These are phyloP conservation scores for Rossbeevera mucosa DNA, from an alignment of 768 basidiomycete genomes.

Conservation along the genomic window DNA sequence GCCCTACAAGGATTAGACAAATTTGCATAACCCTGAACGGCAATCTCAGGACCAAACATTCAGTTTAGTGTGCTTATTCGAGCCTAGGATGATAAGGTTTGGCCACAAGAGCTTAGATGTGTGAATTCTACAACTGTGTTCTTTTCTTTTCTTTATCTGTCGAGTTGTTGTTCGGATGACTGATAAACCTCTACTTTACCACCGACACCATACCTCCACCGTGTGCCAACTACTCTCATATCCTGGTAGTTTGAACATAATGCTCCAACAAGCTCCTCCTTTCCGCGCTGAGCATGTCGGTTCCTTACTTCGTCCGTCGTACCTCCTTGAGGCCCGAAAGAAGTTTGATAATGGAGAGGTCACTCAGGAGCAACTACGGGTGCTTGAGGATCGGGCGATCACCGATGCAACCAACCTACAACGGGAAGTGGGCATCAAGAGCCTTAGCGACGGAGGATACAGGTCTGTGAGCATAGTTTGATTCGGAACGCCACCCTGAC, in stretches of 20 bases:
- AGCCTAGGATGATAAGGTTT: too few relatives aligned
- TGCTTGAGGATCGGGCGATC: background rate
- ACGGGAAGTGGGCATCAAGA: background rate
- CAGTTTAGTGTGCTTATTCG: too few relatives aligned
- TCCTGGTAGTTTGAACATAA: background rate
- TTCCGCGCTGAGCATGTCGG: background rate
- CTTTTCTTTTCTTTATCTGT: background rate
- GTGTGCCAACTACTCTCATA: background rate
- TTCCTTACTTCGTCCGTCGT: background rate
- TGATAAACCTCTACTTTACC: background rate
- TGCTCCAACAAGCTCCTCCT: background rate
- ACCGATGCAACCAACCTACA: background rate
- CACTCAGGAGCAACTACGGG: background rate
- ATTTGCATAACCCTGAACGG: too few relatives aligned
- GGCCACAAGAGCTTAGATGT: too few relatives aligned
- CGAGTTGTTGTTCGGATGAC: background rate
- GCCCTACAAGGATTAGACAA: too few relatives aligned
- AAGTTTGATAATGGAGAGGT: background rate
- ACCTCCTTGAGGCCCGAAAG: background rate
- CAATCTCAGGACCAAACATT: too few relatives aligned
- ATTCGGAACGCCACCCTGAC: slow-evolving; percentile 1
- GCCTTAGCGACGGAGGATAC: background rate
- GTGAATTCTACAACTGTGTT: background rate
- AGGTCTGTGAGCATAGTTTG: background rate
- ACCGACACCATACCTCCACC: too few relatives aligned